Percentiles rank a stretch among this genome's conserved stretches.
These are phyloP conservation scores for Hypoxylon sp. DNA, from an alignment of 2,329 filamentous ascomycete species.

Conservation along the genomic window DNA sequence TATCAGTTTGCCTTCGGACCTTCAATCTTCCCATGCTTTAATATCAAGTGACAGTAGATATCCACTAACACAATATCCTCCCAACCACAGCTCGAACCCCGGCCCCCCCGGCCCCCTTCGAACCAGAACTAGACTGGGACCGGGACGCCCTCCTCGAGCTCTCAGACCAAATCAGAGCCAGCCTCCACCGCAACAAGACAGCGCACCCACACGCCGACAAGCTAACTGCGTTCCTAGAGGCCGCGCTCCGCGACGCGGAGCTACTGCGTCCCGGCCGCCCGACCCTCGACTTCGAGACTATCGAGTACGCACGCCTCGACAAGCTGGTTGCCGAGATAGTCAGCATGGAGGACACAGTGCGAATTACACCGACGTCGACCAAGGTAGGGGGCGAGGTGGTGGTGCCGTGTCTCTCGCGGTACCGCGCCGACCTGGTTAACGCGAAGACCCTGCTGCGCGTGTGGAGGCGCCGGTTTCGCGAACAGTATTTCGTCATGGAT, in stretches of 20 bases:
- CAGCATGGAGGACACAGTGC: conserved; percentile 57
- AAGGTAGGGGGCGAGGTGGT: conserved; percentile 46
- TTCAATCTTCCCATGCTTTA: neutral
- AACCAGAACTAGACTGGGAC: conserved; percentile 46
- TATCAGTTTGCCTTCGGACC: neutral
- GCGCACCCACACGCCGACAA: conserved; percentile 56
- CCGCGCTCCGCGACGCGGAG: conserved; percentile 59
- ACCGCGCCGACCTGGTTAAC: conserved; percentile 55
- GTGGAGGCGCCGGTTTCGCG: conserved; percentile 63
- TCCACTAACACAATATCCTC: conserved; percentile 9
- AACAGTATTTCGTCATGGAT: conserved; percentile 64
- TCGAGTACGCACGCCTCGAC: conserved; percentile 57
- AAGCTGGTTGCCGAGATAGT: conserved; percentile 63
- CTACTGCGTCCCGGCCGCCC: conserved; percentile 50
- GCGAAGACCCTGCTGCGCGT: conserved; percentile 59
- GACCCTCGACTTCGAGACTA: conserved; percentile 58
- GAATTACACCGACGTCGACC: conserved; percentile 30
- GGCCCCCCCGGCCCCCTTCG: conserved; percentile 38
- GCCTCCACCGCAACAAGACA: conserved; percentile 53
- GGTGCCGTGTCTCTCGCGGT: conserved; percentile 51
- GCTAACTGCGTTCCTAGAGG: conserved; percentile 59
- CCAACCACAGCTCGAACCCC: conserved; percentile 31
- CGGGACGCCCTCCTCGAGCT: conserved; percentile 56
- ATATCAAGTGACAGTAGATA: neutral
- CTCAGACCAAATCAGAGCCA: conserved; percentile 60